Evolutionary conservation across 2,329 filamentous ascomycete species (phyloP), one percentile per base, ranked within the genome.

Genomic region (Amesomyces nigricolor): DNA sequence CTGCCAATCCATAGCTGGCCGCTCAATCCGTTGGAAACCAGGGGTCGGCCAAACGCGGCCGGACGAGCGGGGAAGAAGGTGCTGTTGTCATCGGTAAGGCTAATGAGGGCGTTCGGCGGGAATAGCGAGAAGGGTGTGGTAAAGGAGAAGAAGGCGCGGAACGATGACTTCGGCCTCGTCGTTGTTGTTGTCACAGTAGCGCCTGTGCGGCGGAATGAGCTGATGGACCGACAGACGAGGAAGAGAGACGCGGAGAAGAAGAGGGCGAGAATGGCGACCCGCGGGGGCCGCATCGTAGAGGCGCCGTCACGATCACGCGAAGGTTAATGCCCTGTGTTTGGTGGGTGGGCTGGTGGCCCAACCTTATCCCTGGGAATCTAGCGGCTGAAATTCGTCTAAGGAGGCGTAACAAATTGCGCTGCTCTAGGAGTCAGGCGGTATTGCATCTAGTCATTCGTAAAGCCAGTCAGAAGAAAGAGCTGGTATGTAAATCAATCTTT

Each of bases 61-160:
- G 94, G 94, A 47, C 94, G 81, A 43, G 94, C 91, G 53, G 95
- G 79, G 73, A 99, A 99, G 64, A 95, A 95, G 11, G 94, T 99
- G 63, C 90, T 96, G 72, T 99, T 99, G 72, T 99, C 94, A 71
- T 97, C 91, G 66, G 91, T 96, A 59, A 99, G 80, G 70, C 89
- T 96, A 69, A 99, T 96, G 65, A 95, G 88, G 47, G 94, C 94
- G 61, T 94, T 96, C 3, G 91, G 91, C 4, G 92, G 91, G 69
- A 99, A 99, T 19, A 99, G 83, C 17, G 89, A 91, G 61, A 91
- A 89, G 0, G 91, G 86, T 5, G 85, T 78, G 57, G 83, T 84
- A 70, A 89, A 88, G 61, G 86, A 86, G 71, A 89, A 83, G 61
- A 89, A 74, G 39, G 79, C 76, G 54, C 74, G 73, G 47, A 85